Conservation (phyloP, 1,139 yeast species). For the Nakaseomyces nivariensis region DNA sequence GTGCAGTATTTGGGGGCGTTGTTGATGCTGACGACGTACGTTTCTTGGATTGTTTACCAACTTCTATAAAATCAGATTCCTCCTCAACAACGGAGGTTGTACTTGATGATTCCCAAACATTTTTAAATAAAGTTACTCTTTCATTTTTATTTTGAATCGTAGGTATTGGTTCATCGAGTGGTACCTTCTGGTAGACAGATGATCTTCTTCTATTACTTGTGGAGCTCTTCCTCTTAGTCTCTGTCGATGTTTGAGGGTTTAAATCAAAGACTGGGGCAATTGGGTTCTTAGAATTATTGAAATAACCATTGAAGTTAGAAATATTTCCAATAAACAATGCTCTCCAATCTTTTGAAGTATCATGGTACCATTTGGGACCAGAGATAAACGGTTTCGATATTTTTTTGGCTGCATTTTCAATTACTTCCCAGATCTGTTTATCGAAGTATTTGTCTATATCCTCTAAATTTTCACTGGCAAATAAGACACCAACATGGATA, state of each 20-base stretch:
- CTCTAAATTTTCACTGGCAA: slow-evolving; percentile 39
- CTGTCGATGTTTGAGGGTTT: slow-evolving; percentile 2
- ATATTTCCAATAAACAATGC: slow-evolving; percentile 29
- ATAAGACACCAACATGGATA: slow-evolving; percentile 52
- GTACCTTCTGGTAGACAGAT: slow-evolving; percentile 3
- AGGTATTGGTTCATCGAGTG: background rate
- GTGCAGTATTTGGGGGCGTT: background rate
- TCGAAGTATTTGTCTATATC: slow-evolving; percentile 22
- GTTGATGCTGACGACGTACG: slow-evolving; percentile 3
- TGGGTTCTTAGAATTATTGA: slow-evolving; percentile 36
- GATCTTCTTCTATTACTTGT: slow-evolving; percentile 6
- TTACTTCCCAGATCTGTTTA: slow-evolving; percentile 24
- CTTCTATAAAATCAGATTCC: slow-evolving; percentile 14
- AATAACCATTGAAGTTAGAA: slow-evolving; percentile 38
- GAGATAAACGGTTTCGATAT: slow-evolving; percentile 10
- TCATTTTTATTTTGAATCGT: background rate
- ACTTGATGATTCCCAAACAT: background rate
- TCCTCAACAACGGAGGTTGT: slow-evolving; percentile 8
- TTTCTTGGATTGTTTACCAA: slow-evolving; percentile 11
- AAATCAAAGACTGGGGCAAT: slow-evolving; percentile 45
- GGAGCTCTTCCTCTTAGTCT: background rate
- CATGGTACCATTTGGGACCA: slow-evolving; percentile 24
- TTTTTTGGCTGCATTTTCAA: slow-evolving; percentile 25
- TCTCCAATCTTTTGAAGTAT: slow-evolving; percentile 17
- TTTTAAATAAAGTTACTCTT: background rate